Conservation (phyloP, 208 protist species). For the Trichomonas vaginalis region DNA sequence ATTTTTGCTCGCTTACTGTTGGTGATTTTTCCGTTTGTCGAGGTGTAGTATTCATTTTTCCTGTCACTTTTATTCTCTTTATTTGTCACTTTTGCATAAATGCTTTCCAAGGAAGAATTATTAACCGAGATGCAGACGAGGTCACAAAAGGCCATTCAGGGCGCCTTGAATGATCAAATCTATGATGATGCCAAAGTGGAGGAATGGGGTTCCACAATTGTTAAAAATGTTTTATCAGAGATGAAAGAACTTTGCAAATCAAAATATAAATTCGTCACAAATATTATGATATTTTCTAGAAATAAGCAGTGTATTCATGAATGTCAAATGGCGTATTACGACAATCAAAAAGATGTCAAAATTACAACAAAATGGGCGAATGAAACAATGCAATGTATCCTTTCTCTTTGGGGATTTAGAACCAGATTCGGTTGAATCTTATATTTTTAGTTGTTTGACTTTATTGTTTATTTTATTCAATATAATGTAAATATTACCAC, state of each 20-base stretch:
- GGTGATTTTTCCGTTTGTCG: not conserved
- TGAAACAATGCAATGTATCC: conserved; percentile 8
- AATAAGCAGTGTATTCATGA: not conserved
- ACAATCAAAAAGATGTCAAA: not conserved
- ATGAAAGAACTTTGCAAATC: not conserved
- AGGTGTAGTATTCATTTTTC: not conserved
- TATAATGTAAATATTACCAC: not conserved
- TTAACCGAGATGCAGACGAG: not conserved
- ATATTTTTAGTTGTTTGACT: not conserved
- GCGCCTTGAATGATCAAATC: not conserved
- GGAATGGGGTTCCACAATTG: not conserved
- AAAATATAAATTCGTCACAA: not conserved
- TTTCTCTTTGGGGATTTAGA: not conserved
- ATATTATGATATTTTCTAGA: not conserved
- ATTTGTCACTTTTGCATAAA: not conserved
- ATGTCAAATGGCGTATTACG: not conserved
- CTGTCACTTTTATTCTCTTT: not conserved
- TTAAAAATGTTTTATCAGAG: not conserved
- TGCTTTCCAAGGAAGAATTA: not conserved
- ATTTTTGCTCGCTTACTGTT: not conserved
- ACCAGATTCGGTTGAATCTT: not conserved
- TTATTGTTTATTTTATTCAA: not conserved
- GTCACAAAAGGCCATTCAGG: not conserved
- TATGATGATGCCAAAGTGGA: not conserved
- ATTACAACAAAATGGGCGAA: conserved; percentile 14